Evolutionary conservation across 768 basidiomycete genomes (phyloP), one percentile per base, ranked within the genome.

Genomic region (Tylopilus sp.): DNA sequence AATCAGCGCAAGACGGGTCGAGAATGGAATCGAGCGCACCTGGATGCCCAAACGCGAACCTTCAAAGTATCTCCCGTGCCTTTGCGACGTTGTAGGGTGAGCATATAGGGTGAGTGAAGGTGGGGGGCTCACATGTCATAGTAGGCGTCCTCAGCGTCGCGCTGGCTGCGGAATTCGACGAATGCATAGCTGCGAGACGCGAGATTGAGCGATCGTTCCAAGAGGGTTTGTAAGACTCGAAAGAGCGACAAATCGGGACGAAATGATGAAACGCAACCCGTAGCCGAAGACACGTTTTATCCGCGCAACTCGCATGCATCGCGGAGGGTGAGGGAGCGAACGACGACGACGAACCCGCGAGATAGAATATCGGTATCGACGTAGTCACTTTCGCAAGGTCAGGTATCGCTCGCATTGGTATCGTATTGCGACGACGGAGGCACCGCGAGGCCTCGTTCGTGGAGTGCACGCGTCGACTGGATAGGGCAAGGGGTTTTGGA

Each of bases 71-170:
- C 82, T 76, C 36, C 85, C 86, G 63, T 91, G 88, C 88, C 88
- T 91, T 54, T 15, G 13, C 3, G 26, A 45, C 31, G 8, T 44
- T 12, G 57, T 25, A 22, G 25, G 22, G 23, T 65, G 45, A 67
- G 57, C 35, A 13, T 21, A 44, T 25, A 10, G 23, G 38, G 0
- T 6, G n/a, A n/a, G 47, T 5, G 11, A 17, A 35, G 12, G 3
- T 15, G 20, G 43, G 40, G 20, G 15, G 71, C 85, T 54, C 66
- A 90, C 88, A 91, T 90, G 53, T 89, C 86, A 63, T 87, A 82
- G 69, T 89, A 90, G 25, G 88, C 88, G 57, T 88, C 86, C 62
- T 90, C 88, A 18, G 88, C 88, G 62, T 90, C 87, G 38, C 85
- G 81, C 43, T 79, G 76, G 62, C 80, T 81, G 65, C 86, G 83